Evolutionary conservation across 345 rosid genomes (phyloP), one percentile per base, ranked within the genome.

Genomic region (Murraya koenigii): DNA sequence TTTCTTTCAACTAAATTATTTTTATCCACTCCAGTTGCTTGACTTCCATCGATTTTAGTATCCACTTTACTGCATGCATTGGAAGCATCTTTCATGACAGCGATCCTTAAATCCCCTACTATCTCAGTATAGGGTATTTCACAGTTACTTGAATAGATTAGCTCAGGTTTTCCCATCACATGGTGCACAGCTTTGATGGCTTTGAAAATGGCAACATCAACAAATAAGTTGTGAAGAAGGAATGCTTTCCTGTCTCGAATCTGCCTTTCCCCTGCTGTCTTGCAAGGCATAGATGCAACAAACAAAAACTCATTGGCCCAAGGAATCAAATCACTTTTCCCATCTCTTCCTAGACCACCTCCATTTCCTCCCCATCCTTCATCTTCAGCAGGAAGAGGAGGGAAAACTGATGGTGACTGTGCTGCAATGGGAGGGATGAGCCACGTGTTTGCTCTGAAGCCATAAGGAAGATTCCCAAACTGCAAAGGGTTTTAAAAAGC

Each of bases 381-480:
- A 85, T 94, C 98, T 91, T 96, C 98, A 6, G 80, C 82, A 32
- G 99, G 95, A 52, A 94, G 90, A 75, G 91, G 84, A 26, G 97
- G 97, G 81, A 91, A 92, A 35, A 72, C 78, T 65, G 93, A 87
- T 32, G 95, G 92, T 77, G 83, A 83, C 80, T 90, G 97, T 14
- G 95, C 94, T 33, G 93, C 94, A 23, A 87, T 69, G 22, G 97
- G 97, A 75, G 97, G 94, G 75, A 89, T 84, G 77, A 96, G 97
- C 98, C 99, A 96, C 8, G 98, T 96, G 86, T 96, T 96, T 75
- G 99, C 95, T 86, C 98, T 88, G 80, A 96, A 96, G 11, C 98
- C 99, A 83, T 89, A 94, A 52, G 98, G 98, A 89, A 94, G 95
- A 89, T 94, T 96, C 77, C 98, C 98, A 86, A 96, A 94, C 98